Base-by-base conservation (phyloP, 805 yeast species). In the Yarrowia sp. region DNA sequence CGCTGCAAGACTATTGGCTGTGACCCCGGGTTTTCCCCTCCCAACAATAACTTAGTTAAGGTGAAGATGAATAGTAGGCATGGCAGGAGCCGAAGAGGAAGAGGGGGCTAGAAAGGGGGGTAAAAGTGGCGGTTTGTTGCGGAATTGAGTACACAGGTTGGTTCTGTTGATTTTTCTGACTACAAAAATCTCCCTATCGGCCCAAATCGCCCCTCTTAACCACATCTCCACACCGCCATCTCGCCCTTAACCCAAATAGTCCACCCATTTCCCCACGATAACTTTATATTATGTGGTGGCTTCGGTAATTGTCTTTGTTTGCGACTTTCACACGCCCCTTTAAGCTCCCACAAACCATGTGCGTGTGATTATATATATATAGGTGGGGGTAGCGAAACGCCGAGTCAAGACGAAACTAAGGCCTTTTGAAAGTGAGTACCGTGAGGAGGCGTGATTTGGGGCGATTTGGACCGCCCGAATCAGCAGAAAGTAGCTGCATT, bases 321-420 rank as follows among this genome's bases (percentile, higher is more conserved):
- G 64, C 64, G 64, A 43, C 50, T 58, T 58, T 58, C 64, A 58
- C 64, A 58, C 61, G 61, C 49, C 64, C 50, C 40, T 58, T 58
- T 43, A 43, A 43, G 64, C 50, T 58, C 64, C 61, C 46, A 55
- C 61, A 55, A 58, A 58, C 64, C 64, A 58, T 58, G 50, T 55
- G 46, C 46, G 64, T 58, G 50, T 43, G 50, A 58, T 42, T 42
- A 43, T 58, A 58, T 55, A 55, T 55, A 55, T 58, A 43, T 42
- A 58, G 64, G 64, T 33, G 49, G 64, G 64, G 64, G 61, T 39
- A 55, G 46, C 44, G 61, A 55, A 39, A 55, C 17, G 61, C 61
- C 61, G 46, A 55, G 58, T 52, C 58, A 52, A 52, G 58, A 52
- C 43, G 43, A 52, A 52, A 52, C 43, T 52, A 52, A 34, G 58